Percentiles rank a stretch among this genome's conserved stretches.
Evolutionary conservation across 768 basidiomycete genomes (phyloP).

Genomic region (Leucocoprinus sp.): DNA sequence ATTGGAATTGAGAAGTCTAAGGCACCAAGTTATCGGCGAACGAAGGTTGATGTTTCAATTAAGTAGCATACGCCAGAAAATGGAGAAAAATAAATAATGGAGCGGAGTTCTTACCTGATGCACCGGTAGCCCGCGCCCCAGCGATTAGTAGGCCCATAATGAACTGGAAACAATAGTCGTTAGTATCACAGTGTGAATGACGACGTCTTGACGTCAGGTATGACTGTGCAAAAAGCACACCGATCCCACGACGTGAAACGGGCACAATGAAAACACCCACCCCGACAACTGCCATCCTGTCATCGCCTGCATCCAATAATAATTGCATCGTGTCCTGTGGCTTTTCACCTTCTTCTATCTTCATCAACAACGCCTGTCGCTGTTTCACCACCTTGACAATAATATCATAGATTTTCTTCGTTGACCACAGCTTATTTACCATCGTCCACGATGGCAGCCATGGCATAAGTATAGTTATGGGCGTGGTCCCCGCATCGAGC

Average conservation of each 20-base stretch:
- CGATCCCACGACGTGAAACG: constrained; percentile 1
- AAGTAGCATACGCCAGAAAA: not conserved
- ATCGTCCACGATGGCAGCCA: constrained; percentile 73
- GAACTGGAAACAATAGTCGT: constrained; percentile 38
- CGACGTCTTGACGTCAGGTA: constrained; percentile 3
- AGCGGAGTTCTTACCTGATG: constrained; percentile 40
- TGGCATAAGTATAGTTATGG: constrained; percentile 62
- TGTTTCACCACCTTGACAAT: constrained; percentile 46
- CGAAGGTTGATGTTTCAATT: no score
- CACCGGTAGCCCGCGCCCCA: constrained; percentile 74
- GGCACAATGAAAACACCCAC: constrained; percentile 30
- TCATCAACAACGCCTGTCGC: constrained; percentile 26
- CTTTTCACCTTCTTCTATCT: constrained; percentile 39
- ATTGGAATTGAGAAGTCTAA: no score
- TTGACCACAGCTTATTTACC: constrained; percentile 62
- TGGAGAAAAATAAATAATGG: constrained; percentile 10
- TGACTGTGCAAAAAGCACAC: not conserved
- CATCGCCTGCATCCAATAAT: constrained; percentile 64
- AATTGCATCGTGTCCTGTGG: constrained; percentile 67
- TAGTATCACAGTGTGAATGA: constrained; percentile 7
- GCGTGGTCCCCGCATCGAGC: constrained; percentile 64
- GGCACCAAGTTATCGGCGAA: no score
- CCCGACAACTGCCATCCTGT: constrained; percentile 59
- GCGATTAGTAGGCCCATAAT: constrained; percentile 78
- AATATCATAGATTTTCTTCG: constrained; percentile 71